phyloP scores from a whole-genome alignment of 2,329 filamentous ascomycete species.

The Cercospora canescens region DNA sequence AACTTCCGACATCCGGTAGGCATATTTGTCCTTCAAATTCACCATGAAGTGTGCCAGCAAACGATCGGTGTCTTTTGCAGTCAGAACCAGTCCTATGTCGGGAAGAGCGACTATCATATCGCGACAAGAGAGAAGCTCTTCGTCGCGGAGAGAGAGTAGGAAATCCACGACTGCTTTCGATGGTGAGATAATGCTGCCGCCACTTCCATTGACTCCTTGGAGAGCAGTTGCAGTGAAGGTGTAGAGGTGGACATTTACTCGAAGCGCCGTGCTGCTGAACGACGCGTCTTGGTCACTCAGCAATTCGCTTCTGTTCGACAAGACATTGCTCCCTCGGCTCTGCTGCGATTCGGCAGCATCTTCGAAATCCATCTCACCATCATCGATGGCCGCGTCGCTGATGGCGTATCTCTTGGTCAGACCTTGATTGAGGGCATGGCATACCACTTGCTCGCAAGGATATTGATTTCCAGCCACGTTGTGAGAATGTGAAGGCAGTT shows the following conservation, averaged over 20 bases:
- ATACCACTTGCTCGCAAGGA: constrained; percentile 25
- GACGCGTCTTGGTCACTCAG: constrained; percentile 44
- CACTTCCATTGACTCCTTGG: not conserved
- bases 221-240: constrained; percentile 17
- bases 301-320: constrained; percentile 40
- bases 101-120: constrained; percentile 27
- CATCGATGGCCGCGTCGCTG: constrained; percentile 43
- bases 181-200: not conserved
- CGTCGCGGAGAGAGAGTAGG: constrained; percentile 25
- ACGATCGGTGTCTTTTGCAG: constrained; percentile 39
- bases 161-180: constrained; percentile 26
- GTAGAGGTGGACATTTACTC: constrained; percentile 27
- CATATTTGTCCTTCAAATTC: constrained; percentile 53
- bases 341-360: constrained; percentile 62
- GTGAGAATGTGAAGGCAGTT: constrained; percentile 5
- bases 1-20: constrained; percentile 73
- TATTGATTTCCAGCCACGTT: not conserved
- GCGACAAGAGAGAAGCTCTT: constrained; percentile 28
- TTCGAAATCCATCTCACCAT: constrained; percentile 68
- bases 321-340: constrained; percentile 46
- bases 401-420: constrained; percentile 11
- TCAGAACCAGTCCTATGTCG: constrained; percentile 28
- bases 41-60: constrained; percentile 52
- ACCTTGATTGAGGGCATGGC: constrained; percentile 16
- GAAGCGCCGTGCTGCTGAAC: constrained; percentile 24